Percentiles rank a stretch among this genome's conserved stretches.
phyloP scores from a whole-genome alignment of 257 asterid genomes.

The Rubia yunnanensis region DNA sequence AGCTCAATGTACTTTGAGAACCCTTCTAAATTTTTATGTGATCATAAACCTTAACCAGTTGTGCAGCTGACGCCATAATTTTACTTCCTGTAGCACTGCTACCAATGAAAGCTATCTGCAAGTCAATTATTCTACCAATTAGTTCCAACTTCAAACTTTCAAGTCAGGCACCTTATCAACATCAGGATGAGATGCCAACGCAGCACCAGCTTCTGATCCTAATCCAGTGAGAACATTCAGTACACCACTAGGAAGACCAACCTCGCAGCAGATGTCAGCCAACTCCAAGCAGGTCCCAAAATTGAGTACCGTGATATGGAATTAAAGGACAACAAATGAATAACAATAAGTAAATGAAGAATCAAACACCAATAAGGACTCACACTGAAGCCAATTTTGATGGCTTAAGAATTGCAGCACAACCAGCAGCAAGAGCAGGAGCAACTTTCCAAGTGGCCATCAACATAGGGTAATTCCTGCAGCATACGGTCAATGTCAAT shows the following conservation, averaged over 20 bases:
- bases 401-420: slow-evolving; percentile 91
- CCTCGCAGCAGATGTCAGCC: slow-evolving; percentile 81
- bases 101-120: slow-evolving; percentile 90
- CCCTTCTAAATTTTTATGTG: neutral
- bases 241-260: slow-evolving; percentile 85
- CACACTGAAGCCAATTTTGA: slow-evolving; percentile 83
- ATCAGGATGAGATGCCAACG: slow-evolving; percentile 90
- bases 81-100: slow-evolving; percentile 78
- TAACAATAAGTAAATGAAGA: slow-evolving; percentile 1
- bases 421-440: slow-evolving; percentile 97
- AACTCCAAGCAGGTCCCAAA: slow-evolving; percentile 93
- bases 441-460: slow-evolving; percentile 99
- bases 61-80: slow-evolving; percentile 94
- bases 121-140: slow-evolving; percentile 13
- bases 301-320: slow-evolving; percentile 9
- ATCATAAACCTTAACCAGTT: slow-evolving; percentile 63
- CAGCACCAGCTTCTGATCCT: slow-evolving; percentile 94
- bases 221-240: slow-evolving; percentile 81
- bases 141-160: slow-evolving; percentile 1
- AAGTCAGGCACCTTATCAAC: slow-evolving; percentile 70
- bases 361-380: slow-evolving; percentile 19
- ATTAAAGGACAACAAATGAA: slow-evolving; percentile 1
- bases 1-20: neutral
- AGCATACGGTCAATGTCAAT: slow-evolving; percentile 12
- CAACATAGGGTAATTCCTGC: slow-evolving; percentile 88